Evolutionary conservation across 768 basidiomycete species (phyloP).

Genomic region (Mycena leptocephala): DNA sequence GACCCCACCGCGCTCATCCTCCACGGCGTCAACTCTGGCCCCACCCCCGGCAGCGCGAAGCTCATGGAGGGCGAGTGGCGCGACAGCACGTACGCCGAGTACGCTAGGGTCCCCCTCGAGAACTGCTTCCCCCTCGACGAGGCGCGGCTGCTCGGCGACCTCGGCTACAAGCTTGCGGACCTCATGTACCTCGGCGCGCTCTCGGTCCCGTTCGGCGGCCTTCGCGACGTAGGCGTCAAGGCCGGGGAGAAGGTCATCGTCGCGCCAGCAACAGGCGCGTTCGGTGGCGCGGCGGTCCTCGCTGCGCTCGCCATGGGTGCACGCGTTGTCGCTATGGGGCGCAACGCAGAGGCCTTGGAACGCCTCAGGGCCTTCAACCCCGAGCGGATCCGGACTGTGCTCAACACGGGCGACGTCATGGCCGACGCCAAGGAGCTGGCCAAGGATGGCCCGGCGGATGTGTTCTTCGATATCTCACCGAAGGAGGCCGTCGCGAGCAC

Average conservation of each 20-base stretch:
- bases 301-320: conserved; percentile 29
- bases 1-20: neutral
- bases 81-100: conserved; percentile 4
- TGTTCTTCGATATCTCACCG: neutral
- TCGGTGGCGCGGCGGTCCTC: conserved; percentile 19
- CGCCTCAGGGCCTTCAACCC: neutral
- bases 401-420: neutral
- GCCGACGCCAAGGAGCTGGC: neutral
- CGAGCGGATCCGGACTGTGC: neutral
- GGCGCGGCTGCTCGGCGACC: neutral
- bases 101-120: neutral
- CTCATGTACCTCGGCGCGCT: neutral
- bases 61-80: neutral
- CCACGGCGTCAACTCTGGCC: neutral
- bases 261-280: conserved; percentile 23
- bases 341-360: neutral
- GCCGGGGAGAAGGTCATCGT: conserved; percentile 5
- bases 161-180: neutral
- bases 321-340: conserved; percentile 24
- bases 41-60: neutral
- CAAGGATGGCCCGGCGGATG: neutral
- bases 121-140: neutral
- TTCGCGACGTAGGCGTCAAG: neutral
- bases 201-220: conserved; percentile 1
- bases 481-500: neutral